Evolutionary conservation across 129 eudicot species (phyloP).

Genomic region (Centella asiatica): DNA sequence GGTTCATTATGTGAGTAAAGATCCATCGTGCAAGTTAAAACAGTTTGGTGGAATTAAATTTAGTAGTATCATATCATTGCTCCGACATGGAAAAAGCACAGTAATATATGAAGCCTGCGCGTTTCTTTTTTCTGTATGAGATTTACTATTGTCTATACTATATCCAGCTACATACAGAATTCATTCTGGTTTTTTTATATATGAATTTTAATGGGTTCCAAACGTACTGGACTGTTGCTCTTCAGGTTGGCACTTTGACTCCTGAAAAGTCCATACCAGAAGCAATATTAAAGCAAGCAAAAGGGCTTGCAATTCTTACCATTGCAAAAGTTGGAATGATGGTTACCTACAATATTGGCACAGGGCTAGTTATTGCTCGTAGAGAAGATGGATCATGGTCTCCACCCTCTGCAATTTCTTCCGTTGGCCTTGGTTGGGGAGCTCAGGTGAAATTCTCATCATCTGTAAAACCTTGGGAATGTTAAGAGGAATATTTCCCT

Average conservation of each 20-base stretch:
- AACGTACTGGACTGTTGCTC: not conserved
- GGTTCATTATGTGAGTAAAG: too few species aligned
- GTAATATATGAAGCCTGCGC: not conserved
- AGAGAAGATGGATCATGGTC: constrained; percentile 27
- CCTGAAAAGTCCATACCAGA: constrained; percentile 23
- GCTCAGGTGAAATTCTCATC: constrained; percentile 41
- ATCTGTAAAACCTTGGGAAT: not conserved
- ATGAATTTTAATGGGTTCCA: not conserved
- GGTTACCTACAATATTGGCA: constrained; percentile 23
- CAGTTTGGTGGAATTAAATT: too few species aligned
- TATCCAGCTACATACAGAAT: too few species aligned
- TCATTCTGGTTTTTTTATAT: not conserved
- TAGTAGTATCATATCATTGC: not conserved
- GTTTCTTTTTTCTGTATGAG: not conserved
- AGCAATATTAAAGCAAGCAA: constrained; percentile 21
- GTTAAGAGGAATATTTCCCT: not conserved
- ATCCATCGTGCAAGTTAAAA: too few species aligned
- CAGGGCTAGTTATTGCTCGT: constrained; percentile 16
- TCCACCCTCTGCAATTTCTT: constrained; percentile 62
- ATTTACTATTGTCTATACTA: not conserved
- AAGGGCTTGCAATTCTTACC: constrained; percentile 23
- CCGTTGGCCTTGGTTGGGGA: constrained; percentile 68
- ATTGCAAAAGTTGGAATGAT: constrained; percentile 23
- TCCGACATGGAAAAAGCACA: not conserved
- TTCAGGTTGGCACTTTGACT: constrained; percentile 4